A percentile compares a stretch with the other conserved stretches of the same genome.
Evolutionary conservation across 345 rosid species (phyloP).

Genomic region (Hirschfeldia incana): DNA sequence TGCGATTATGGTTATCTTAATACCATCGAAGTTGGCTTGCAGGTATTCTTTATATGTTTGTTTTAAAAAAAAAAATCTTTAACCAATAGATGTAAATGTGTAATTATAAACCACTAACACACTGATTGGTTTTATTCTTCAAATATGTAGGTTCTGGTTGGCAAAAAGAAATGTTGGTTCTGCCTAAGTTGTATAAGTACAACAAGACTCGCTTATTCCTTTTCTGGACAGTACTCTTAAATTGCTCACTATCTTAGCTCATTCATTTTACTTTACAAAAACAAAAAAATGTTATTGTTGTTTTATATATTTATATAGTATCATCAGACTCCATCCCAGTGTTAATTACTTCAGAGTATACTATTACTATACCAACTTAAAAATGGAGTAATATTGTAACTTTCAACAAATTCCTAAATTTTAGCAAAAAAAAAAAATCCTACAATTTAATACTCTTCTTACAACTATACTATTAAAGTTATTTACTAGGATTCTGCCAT

Average conservation of each 20-base stretch:
- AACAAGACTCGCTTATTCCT: not conserved
- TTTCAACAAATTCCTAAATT: not conserved
- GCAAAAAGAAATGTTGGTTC: no score
- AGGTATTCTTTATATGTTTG: not conserved
- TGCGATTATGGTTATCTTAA: not conserved
- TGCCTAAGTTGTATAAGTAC: not conserved
- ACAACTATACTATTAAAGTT: no score
- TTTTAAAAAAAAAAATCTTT: no score
- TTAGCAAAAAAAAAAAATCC: no score
- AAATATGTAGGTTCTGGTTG: not conserved
- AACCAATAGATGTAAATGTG: not conserved
- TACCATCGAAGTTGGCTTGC: not conserved
- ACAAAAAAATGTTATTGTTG: not conserved
- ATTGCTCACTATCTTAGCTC: not conserved
- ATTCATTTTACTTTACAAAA: not conserved
- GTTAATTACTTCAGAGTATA: not conserved
- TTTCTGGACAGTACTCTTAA: not conserved
- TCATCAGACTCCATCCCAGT: not conserved
- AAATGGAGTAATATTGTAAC: not conserved
- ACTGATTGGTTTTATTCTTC: not conserved
- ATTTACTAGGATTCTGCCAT: no score
- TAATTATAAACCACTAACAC: not conserved
- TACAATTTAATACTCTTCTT: no score
- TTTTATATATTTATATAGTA: not conserved
- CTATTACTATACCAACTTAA: not conserved